phyloP scores from a whole-genome alignment of 106 monocot species.

The Acorus calamus region DNA sequence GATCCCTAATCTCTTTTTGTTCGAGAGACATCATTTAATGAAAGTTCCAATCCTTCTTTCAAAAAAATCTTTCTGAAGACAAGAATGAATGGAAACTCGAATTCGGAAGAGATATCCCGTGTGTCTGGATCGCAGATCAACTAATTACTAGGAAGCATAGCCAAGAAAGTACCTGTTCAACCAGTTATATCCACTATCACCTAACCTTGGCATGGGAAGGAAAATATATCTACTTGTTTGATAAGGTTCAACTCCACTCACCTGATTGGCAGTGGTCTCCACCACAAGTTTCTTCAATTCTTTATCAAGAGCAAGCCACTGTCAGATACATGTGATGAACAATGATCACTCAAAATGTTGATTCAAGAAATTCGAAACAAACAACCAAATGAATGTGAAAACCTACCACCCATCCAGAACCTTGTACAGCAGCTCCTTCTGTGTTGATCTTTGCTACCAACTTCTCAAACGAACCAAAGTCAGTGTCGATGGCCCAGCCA shows the following conservation, averaged over 20 bases:
- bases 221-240: too few relatives aligned
- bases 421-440: conserved; percentile 93
- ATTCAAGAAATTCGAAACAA: background rate
- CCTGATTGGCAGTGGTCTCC: conserved; percentile 96
- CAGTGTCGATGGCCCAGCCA: conserved; percentile 90
- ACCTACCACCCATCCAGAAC: conserved; percentile 99
- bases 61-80: too few relatives aligned
- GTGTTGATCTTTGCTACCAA: conserved; percentile 61
- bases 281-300: conserved; percentile 66
- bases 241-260: conserved; percentile 6
- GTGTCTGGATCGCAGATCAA: too few relatives aligned
- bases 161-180: too few relatives aligned
- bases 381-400: background rate
- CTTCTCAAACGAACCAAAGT: conserved; percentile 68
- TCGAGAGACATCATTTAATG: too few relatives aligned
- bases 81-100: too few relatives aligned
- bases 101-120: too few relatives aligned
- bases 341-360: background rate
- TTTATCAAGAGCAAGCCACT: conserved; percentile 95
- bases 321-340: background rate
- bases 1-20: too few relatives aligned
- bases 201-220: too few relatives aligned
- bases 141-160: too few relatives aligned
- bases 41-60: too few relatives aligned
- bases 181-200: too few relatives aligned